A percentile compares a stretch with the other conserved stretches of the same genome.
phyloP scores from a whole-genome alignment of 2,329 filamentous ascomycete genomes.

The Pyrenophora tritici-repentis region DNA sequence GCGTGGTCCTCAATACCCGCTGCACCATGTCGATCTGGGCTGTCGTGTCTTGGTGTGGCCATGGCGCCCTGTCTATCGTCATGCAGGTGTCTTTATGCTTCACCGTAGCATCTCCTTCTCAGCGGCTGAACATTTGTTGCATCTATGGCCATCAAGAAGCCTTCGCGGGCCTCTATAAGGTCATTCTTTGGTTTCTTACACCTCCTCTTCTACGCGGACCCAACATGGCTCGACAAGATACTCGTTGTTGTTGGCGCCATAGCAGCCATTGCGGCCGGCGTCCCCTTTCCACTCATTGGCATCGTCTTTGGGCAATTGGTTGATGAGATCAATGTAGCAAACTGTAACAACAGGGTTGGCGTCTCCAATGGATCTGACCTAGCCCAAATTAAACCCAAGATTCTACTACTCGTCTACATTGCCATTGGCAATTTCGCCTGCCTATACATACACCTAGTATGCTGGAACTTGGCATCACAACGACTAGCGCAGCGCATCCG shows the following conservation, averaged over 20 bases:
- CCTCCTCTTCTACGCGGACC: constrained; percentile 45
- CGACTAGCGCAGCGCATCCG: constrained; percentile 67
- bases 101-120: constrained; percentile 21
- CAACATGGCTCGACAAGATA: constrained; percentile 47
- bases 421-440: constrained; percentile 66
- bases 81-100: constrained; percentile 26
- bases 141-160: constrained; percentile 37
- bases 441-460: constrained; percentile 68
- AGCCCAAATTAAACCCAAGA: constrained; percentile 61
- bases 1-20: constrained; percentile 10
- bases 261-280: constrained; percentile 62
- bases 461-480: constrained; percentile 68
- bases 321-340: constrained; percentile 63
- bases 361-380: constrained; percentile 25
- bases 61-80: constrained; percentile 23
- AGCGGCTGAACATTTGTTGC: constrained; percentile 14
- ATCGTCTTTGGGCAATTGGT: constrained; percentile 68
- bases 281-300: constrained; percentile 67
- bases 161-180: constrained; percentile 33
- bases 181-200: constrained; percentile 41
- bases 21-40: constrained; percentile 32
- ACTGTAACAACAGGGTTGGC: constrained; percentile 51
- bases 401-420: constrained; percentile 66
- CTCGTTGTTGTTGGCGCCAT: constrained; percentile 46
- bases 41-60: constrained; percentile 28